A percentile compares a stretch with the other conserved stretches of the same genome.
These are phyloP conservation scores for Pleoardoris graminearum DNA, from an alignment of 2,329 filamentous ascomycete species.

Conservation along the genomic window DNA sequence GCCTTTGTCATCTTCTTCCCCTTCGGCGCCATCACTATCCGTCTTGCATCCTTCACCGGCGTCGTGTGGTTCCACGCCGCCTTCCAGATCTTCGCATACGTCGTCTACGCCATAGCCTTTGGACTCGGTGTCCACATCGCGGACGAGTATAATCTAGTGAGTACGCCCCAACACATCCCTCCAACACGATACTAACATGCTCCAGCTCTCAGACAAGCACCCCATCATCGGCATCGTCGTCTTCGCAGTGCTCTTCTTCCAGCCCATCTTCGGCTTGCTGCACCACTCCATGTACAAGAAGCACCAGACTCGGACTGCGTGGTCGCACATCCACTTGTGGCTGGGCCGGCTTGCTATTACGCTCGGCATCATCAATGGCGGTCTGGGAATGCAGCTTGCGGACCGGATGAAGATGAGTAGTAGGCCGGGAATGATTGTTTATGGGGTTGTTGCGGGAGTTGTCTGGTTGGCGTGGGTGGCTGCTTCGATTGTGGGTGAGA, in stretches of 20 bases:
- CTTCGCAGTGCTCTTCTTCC: conserved; percentile 57
- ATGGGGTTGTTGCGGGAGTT: conserved; percentile 54
- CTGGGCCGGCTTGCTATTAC: conserved; percentile 56
- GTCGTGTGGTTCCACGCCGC: conserved; percentile 51
- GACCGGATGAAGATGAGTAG: conserved; percentile 44
- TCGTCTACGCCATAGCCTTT: conserved; percentile 54
- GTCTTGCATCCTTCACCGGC: conserved; percentile 49
- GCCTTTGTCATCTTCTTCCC: conserved; percentile 53
- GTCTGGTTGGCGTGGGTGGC: conserved; percentile 46
- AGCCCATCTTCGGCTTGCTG: conserved; percentile 56
- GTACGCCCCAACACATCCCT: conserved; percentile 1
- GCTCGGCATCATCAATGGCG: conserved; percentile 61
- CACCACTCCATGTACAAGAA: conserved; percentile 58
- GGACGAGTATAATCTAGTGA: conserved; percentile 38
- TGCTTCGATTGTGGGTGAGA: conserved; percentile 35
- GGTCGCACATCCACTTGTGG: conserved; percentile 59
- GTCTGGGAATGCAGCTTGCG: conserved; percentile 56
- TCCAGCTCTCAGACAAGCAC: conserved; percentile 48
- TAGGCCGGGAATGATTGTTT: conserved; percentile 48
- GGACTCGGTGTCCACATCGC: conserved; percentile 58
- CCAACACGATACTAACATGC: neutral
- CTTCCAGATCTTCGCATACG: conserved; percentile 54
- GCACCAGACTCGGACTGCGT: conserved; percentile 49
- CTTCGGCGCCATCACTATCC: conserved; percentile 49
- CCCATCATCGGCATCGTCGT: conserved; percentile 60